These are phyloP conservation scores for Pyricularia grisea DNA, from an alignment of 2,329 filamentous ascomycete genomes.

Conservation along the genomic window DNA sequence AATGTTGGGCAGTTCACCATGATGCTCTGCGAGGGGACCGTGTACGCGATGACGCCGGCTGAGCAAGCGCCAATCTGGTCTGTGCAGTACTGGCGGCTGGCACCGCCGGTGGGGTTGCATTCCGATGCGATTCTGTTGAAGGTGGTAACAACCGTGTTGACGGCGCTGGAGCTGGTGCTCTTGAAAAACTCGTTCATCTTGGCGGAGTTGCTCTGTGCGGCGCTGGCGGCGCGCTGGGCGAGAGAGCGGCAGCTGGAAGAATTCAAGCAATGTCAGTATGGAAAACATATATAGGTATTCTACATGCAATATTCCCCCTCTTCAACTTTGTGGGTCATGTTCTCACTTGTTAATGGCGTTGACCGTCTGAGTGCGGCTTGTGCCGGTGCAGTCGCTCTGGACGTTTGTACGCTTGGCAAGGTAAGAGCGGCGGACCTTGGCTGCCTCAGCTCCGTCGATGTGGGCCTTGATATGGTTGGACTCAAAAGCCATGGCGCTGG, in stretches of 20 bases:
- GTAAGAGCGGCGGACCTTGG: conserved; percentile 36
- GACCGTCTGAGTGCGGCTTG: conserved; percentile 30
- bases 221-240: conserved; percentile 40
- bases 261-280: neutral
- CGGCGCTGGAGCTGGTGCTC: conserved; percentile 33
- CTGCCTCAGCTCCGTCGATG: conserved; percentile 47
- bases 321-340: neutral
- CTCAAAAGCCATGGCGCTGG: conserved; percentile 44
- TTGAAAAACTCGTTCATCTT: conserved; percentile 57
- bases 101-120: conserved; percentile 39
- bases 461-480: conserved; percentile 49
- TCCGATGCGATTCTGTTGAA: conserved; percentile 41
- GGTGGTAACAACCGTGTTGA: conserved; percentile 41
- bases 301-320: neutral
- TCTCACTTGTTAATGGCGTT: conserved; percentile 34
- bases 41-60: conserved; percentile 49
- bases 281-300: neutral
- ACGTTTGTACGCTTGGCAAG: conserved; percentile 39
- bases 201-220: conserved; percentile 37
- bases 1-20: conserved; percentile 55
- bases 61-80: conserved; percentile 46
- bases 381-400: conserved; percentile 44
- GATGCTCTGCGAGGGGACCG: conserved; percentile 39
- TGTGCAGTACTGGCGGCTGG: conserved; percentile 47
- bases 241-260: conserved; percentile 35